Evolutionary conservation across 306 rosid species (phyloP), one percentile per base, ranked within the genome.

Genomic region (Canavalia gladiata): DNA sequence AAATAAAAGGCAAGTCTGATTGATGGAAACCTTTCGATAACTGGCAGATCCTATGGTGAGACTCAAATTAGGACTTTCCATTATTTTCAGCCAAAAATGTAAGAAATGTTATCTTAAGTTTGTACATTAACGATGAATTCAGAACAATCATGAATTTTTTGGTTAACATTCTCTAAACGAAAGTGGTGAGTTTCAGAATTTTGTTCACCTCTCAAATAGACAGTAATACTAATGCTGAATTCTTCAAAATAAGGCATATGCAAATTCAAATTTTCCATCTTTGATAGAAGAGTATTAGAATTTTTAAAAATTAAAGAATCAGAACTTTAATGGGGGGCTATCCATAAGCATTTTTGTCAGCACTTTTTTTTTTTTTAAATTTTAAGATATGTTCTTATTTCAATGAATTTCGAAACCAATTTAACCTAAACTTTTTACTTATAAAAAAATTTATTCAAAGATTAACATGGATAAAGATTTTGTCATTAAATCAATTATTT

Each of bases 1-100:
- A 37, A 37, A 37, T 37, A 37, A 37, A 37, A 4, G 41, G 41
- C 25, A 60, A 60, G 8, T 33, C 18, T 60, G 18, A 39, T 50
- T 63, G 28, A 52, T 66, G 67, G 43, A 58, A 84, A 71, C 57
- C 45, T 7, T 75, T 18, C 25, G 25, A 18, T 18, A 18, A 33
- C 8, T 1, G 8, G 33, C 7, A 55, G 30, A 50, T 37, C 8
- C 7, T 47, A n/a, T 1, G 47, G 7, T 10, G 18, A n/a, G 0
- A 57, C 29, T 57, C 39, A 28, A 34, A 54, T 12, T 37, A 65
- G 2, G 4, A 25, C 25, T 35, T 34, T 12, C 57, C 37, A 50
- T 29, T 50, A 11, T 64, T 39, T 77, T 64, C 25, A 35, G 8
- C 9, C 4, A 37, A 37, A 62, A 29, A 6, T 41, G 30, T 5